Evolutionary conservation across 805 yeast genomes (phyloP).

Genomic region (Saturnispora quitensis): DNA sequence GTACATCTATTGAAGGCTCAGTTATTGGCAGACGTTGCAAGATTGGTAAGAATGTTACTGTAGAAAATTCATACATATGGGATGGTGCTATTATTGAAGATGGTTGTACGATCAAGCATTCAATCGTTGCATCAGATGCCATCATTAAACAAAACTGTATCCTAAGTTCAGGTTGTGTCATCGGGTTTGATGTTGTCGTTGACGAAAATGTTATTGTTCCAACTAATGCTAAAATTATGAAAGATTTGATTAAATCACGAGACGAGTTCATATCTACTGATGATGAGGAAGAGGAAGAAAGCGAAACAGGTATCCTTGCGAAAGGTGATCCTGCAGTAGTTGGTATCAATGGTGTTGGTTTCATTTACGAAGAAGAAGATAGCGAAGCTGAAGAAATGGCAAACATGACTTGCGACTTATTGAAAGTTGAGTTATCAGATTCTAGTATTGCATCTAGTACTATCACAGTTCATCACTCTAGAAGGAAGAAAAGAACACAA

Average conservation of each 20-base stretch:
- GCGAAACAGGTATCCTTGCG: conserved; percentile 12
- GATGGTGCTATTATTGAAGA: conserved; percentile 70
- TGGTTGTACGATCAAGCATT: conserved; percentile 43
- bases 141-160: conserved; percentile 42
- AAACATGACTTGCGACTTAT: conserved; percentile 35
- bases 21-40: conserved; percentile 80
- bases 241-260: conserved; percentile 31
- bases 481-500: conserved; percentile 32
- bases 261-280: conserved; percentile 12
- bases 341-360: conserved; percentile 46
- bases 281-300: conserved; percentile 19
- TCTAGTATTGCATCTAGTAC: conserved; percentile 45
- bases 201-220: conserved; percentile 44
- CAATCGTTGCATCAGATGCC: conserved; percentile 65
- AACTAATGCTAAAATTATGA: conserved; percentile 43
- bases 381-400: conserved; percentile 34
- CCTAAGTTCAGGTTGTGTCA: conserved; percentile 61
- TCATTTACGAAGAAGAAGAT: conserved; percentile 41
- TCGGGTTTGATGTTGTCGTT: conserved; percentile 67
- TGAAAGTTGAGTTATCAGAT: conserved; percentile 40
- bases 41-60: conserved; percentile 68
- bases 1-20: conserved; percentile 54
- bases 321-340: conserved; percentile 26
- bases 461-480: conserved; percentile 22
- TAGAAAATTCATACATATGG: conserved; percentile 80